Evolutionary conservation across 805 yeast species (phyloP).

Genomic region (Candida jianshihensis): DNA sequence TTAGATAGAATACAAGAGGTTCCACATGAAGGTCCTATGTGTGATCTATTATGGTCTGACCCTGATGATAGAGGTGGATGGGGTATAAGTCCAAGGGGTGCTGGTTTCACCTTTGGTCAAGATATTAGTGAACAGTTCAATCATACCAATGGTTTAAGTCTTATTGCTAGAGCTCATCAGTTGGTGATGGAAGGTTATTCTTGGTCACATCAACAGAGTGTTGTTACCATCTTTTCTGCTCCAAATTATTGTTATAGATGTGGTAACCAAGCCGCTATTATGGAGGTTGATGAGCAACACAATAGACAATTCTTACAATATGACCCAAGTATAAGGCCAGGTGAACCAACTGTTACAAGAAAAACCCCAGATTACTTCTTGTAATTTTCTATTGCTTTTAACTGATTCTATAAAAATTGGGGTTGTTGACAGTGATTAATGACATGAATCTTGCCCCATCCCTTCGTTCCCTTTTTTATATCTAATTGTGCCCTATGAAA

Average conservation of each 20-base stretch:
- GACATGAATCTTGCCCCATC: too few species aligned
- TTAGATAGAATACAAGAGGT: constrained; percentile 91
- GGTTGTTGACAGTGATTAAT: constrained; percentile 1
- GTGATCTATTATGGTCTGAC: constrained; percentile 93
- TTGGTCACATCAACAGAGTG: constrained; percentile 92
- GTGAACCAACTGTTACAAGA: constrained; percentile 95
- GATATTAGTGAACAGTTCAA: constrained; percentile 91
- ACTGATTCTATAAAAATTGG: not conserved
- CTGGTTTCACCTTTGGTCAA: constrained; percentile 96
- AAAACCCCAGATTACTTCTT: constrained; percentile 96
- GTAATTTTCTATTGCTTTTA: constrained; percentile 26
- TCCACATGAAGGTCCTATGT: constrained; percentile 97
- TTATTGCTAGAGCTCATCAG: constrained; percentile 94
- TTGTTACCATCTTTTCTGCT: constrained; percentile 90
- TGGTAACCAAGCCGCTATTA: constrained; percentile 96
- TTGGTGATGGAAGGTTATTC: constrained; percentile 96
- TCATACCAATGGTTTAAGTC: constrained; percentile 76
- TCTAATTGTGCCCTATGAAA: too few species aligned
- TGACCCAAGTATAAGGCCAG: constrained; percentile 95
- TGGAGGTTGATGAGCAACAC: constrained; percentile 95
- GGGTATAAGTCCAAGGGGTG: constrained; percentile 98
- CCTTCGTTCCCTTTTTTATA: too few species aligned
- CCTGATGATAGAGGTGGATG: constrained; percentile 98
- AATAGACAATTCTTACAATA: constrained; percentile 89
- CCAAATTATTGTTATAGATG: constrained; percentile 97